A percentile compares a stretch with the other conserved stretches of the same genome.
Evolutionary conservation across 768 basidiomycete genomes (phyloP).

Genomic region (Pisolithus microcarpus): DNA sequence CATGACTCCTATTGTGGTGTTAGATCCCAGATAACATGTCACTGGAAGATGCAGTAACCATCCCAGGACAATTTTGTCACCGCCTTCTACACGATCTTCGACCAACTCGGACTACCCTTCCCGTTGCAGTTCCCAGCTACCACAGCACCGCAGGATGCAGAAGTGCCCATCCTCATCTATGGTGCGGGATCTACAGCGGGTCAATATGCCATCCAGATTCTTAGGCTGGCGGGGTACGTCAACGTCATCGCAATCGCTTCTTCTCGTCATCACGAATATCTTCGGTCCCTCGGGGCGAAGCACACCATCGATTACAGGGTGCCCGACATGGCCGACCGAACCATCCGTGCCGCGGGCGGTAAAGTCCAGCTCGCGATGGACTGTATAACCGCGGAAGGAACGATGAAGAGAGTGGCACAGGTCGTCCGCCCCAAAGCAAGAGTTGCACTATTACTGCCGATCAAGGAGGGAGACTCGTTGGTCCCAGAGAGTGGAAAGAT

Average conservation of each 20-base stretch:
- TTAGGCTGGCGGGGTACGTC: constrained; percentile 36
- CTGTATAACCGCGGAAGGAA: constrained; percentile 32
- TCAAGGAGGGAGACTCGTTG: constrained; percentile 39
- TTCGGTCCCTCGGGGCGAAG: constrained; percentile 35
- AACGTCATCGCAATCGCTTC: constrained; percentile 39
- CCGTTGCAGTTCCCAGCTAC: constrained; percentile 28
- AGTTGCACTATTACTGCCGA: constrained; percentile 39
- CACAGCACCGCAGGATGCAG: constrained; percentile 22
- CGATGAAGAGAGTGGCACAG: constrained; percentile 30
- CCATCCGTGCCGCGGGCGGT: constrained; percentile 28
- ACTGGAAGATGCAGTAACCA: constrained; percentile 32
- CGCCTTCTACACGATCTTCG: constrained; percentile 36
- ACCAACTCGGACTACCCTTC: constrained; percentile 30
- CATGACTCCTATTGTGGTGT: background rate
- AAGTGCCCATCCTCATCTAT: constrained; percentile 36
- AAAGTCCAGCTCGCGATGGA: constrained; percentile 30
- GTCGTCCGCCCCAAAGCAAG: constrained; percentile 33
- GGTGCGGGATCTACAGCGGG: constrained; percentile 38
- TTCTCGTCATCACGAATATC: constrained; percentile 30
- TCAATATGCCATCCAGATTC: constrained; percentile 33
- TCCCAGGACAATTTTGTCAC: constrained; percentile 40
- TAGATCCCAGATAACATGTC: constrained; percentile 37
- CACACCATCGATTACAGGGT: constrained; percentile 36
- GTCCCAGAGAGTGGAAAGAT: constrained; percentile 22
- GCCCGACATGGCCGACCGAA: constrained; percentile 29